Evolutionary conservation across 1,284 basidiomycete genomes (phyloP), one percentile per base, ranked within the genome.

Genomic region (Ustilago trichophora): DNA sequence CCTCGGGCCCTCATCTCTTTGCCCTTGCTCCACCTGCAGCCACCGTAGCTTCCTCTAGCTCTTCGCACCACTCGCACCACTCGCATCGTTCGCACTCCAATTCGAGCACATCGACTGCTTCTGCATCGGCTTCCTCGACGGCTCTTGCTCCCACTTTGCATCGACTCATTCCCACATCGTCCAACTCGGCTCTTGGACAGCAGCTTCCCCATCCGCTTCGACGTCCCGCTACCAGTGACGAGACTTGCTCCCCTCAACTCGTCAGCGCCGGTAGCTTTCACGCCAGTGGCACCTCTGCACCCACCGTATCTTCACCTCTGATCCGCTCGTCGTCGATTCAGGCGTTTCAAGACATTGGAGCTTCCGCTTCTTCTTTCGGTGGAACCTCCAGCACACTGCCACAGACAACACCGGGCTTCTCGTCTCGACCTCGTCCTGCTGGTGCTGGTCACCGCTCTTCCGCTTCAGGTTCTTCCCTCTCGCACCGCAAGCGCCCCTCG

Each of bases 401-500:
- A 8, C 13, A 47, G 19, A 45, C 42, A 16, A 27, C 27, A 2
- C 33, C 29, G n/a, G 45, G 50, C 40, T 41, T 40, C 8, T 24
- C 45, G 24, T 41, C 50, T 15, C 8, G 36, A 21, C 29, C 36
- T 15, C 52, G 41, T 34, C 38, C 56, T 1, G 21, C 40, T 12
- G 57, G 45, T 22, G 43, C 44, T 4, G 52, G 48, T 18, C 49
- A 67, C 25, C 56, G 57, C 31, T 29, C 48, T 6, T 56, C 56
- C 10, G 32, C 21, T n/a, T 60, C 64, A 2, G 50, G 40, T 13
- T 57, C 65, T 12, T 57, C 50, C 24, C 45, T 57, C 10, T 47
- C 53, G 24, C 65, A 53, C 25, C 58, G 65, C 49, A 69, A 69
- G 48, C 54, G 66, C 19, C 59, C 66, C 3, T 64, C 66, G 6